Evolutionary conservation across 2,329 filamentous ascomycete species (phyloP), one percentile per base, ranked within the genome.

Genomic region (Corinectria fuckeliana): DNA sequence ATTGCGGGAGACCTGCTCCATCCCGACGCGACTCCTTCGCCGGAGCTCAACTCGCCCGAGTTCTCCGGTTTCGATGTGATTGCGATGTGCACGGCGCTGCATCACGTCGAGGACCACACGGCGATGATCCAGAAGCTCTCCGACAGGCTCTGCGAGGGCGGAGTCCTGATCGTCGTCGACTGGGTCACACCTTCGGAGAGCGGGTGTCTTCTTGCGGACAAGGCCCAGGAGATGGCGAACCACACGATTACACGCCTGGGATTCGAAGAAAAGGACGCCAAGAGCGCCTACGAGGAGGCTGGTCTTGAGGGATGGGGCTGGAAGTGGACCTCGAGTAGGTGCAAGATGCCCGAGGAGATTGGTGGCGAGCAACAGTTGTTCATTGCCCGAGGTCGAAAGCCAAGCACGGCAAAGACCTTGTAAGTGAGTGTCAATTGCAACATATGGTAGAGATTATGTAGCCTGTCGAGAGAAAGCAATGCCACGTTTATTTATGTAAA

Each of bases 51-150:
- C 26, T 57, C 63, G 0, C 49, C 65, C 3, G 68, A 66, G 30
- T 70, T 69, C 42, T 55, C 56, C 50, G 45, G 58, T 14, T 77
- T 77, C 45, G 76, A 77, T 48, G 50, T 74, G 5, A 64, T 69
- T 5, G 68, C 74, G 26, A 76, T 76, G 54, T 71, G 69, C 11
- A 69, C 76, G 69, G 74, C 76, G 0, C 72, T 78, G 1, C 76
- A 78, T 38, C 76, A 78, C 38, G 67, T 78, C 8, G 62, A 70
- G 4, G 66, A 77, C 28, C 63, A 68, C 0, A 59, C 64, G 0
- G 49, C 39, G 2, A 73, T 76, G 68, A 53, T 77, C 2, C 16
- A 41, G 0, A 67, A 64, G 6, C 70, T 78, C 2, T 61, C 70
- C 1, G 65, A 69, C 18, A 58, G 73, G 4, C 60, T 78, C 3